Evolutionary conservation across 148 eudicot genomes (phyloP).

Genomic region (Rhododendron ovatum): DNA sequence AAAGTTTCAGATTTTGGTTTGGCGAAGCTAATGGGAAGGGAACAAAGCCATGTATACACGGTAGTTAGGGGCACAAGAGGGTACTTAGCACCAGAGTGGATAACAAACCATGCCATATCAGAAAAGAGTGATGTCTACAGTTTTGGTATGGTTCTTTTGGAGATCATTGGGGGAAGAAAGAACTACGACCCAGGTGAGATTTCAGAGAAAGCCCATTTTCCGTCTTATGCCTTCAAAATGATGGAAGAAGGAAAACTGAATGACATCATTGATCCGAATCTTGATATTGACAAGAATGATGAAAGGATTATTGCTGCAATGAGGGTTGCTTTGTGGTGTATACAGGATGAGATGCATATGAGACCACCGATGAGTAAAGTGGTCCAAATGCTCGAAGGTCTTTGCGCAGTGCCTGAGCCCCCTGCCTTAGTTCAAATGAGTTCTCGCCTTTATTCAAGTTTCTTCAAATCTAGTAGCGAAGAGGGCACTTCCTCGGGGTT

Average conservation of each 20-base stretch:
- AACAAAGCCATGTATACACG: conserved; percentile 24
- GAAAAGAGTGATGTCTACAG: conserved; percentile 28
- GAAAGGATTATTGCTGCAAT: conserved; percentile 12
- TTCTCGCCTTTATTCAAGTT: conserved; percentile 11
- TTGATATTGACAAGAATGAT: conserved; percentile 6
- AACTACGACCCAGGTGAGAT: conserved; percentile 19
- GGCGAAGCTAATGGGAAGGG: conserved; percentile 26
- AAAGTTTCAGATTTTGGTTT: conserved; percentile 28
- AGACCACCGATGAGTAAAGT: conserved; percentile 35
- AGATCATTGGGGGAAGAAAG: conserved; percentile 32
- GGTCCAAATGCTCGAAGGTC: conserved; percentile 35
- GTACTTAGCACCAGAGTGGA: conserved; percentile 36
- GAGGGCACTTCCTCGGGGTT: conserved; percentile 7
- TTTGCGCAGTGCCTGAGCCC: conserved; percentile 21
- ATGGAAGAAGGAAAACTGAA: conserved; percentile 23
- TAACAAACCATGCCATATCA: conserved; percentile 25
- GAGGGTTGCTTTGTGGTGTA: conserved; percentile 32
- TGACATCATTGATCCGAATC: conserved; percentile 17
- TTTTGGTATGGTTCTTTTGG: conserved; percentile 24
- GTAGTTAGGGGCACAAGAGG: conserved; percentile 28
- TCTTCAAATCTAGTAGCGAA: conserved; percentile 13
- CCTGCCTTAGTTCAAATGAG: conserved; percentile 8
- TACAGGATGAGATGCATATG: conserved; percentile 25
- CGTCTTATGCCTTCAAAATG: conserved; percentile 30
- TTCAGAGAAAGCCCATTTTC: conserved; percentile 32